phyloP scores from a whole-genome alignment of 345 rosid species.

The Erucastrum elatum region DNA sequence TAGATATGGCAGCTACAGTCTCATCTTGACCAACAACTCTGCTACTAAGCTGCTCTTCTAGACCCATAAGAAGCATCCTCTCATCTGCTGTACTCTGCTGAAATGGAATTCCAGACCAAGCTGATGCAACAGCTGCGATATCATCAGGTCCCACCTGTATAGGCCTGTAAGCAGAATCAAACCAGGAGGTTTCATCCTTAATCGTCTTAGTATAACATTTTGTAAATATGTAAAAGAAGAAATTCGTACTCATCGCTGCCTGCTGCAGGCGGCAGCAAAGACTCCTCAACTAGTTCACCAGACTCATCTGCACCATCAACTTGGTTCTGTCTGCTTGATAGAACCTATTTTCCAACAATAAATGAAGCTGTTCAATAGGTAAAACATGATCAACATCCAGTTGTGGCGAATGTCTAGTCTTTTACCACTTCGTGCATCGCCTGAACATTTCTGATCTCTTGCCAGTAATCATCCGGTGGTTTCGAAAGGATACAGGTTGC shows the following conservation, averaged over 20 bases:
- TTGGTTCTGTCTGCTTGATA: constrained; percentile 53
- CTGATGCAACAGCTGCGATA: constrained; percentile 87
- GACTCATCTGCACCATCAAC: constrained; percentile 47
- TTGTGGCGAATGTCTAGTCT: not conserved
- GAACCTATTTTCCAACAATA: constrained; percentile 50
- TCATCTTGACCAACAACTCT: constrained; percentile 96
- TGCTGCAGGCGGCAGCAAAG: constrained; percentile 51
- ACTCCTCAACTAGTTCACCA: constrained; percentile 51
- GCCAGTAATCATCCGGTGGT: constrained; percentile 94
- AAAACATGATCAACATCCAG: not conserved
- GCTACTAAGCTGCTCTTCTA: constrained; percentile 72
- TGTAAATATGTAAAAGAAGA: constrained; percentile 11
- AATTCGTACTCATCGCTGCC: constrained; percentile 64
- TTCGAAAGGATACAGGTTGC: constrained; percentile 74
- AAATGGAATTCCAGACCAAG: constrained; percentile 97
- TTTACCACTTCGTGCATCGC: constrained; percentile 98
- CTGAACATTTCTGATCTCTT: constrained; percentile 89
- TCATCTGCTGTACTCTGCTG: constrained; percentile 97
- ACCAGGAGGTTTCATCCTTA: constrained; percentile 8
- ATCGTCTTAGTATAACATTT: not conserved
- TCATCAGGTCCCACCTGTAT: constrained; percentile 81
- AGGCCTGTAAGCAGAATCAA: constrained; percentile 58
- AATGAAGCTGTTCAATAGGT: constrained; percentile 12
- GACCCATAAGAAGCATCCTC: constrained; percentile 69
- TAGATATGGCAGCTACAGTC: constrained; percentile 86